Conservation (phyloP, 768 basidiomycete genomes). For the Scleroderma bovista region DNA sequence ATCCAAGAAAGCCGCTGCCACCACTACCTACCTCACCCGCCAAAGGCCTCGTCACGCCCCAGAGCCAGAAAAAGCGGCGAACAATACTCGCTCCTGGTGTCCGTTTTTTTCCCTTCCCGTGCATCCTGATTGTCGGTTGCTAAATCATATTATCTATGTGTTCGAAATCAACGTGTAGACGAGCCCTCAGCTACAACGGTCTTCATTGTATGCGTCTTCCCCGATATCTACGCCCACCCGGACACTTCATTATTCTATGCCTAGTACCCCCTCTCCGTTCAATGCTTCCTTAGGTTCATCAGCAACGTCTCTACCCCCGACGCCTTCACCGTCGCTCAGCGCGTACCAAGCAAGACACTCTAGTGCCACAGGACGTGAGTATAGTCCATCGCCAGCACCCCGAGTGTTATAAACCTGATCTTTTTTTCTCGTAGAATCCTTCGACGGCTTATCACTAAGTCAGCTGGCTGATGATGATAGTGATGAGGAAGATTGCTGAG, state of each 20-base stretch:
- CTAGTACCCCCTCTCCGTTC: conserved; percentile 36
- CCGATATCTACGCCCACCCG: conserved; percentile 29
- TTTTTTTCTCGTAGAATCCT: conserved; percentile 15
- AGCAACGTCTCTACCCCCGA: conserved; percentile 24
- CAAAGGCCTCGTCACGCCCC: conserved; percentile 18
- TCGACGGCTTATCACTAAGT: conserved; percentile 24
- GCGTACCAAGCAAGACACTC: conserved; percentile 36
- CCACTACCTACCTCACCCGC: conserved; percentile 20
- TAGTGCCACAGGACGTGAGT: conserved; percentile 32
- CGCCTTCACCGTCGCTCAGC: conserved; percentile 35
- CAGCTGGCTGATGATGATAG: conserved; percentile 19
- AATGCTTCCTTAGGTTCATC: conserved; percentile 29
- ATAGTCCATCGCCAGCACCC: not conserved
- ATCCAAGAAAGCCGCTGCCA: conserved; percentile 28
- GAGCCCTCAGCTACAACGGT: conserved; percentile 24
- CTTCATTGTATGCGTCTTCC: conserved; percentile 26
- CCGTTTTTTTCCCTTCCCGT: conserved; percentile 1
- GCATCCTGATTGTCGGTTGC: not conserved
- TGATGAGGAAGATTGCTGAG: conserved; percentile 18
- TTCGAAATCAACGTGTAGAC: conserved; percentile 6
- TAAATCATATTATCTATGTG: not conserved
- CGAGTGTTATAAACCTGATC: not conserved
- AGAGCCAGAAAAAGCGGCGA: conserved; percentile 23
- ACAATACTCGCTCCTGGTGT: conserved; percentile 19
- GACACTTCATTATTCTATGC: conserved; percentile 29